Evolutionary conservation across 1,139 yeast species (phyloP), one percentile per base, ranked within the genome.

Genomic region (Blastobotrys niveus): DNA sequence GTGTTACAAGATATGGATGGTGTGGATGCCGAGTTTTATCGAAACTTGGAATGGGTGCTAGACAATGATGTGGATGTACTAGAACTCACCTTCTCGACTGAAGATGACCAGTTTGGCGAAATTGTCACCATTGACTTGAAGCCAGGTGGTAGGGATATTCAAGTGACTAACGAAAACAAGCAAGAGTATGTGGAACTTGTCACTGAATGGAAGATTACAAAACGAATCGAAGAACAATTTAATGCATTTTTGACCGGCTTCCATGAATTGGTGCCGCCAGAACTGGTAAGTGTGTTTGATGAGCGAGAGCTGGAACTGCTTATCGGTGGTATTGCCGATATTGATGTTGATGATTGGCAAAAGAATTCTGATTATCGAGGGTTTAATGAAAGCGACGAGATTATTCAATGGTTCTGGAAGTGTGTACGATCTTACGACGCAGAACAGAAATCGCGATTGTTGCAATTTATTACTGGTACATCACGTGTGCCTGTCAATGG

Each of bases 401-500:
- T 88, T 45, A 82, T 91, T 54, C 94, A 88, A 70, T 91, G 97
- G 97, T 91, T 91, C 76, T 91, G 98, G 98, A 80, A 79, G 66
- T 83, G 95, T 68, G 81, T 93, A 56, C 75, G 82, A 44, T 86
- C 82, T 62, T 89, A 96, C 96, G 97, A 89, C 64, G 79, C 89
- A 43, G 98, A 91, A 67, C 96, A 89, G 65, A 85, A 89, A 67
- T 95, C 97, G 2, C 79, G 98, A 66, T 73, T 91, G 61, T 72
- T 91, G 59, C 98, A 93, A 68, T 91, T 91, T 63, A 89, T 97
- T 17, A 91, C 99, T 1, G 99, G 99, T 73, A 91, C 98, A 2
- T 87, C 96, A 20, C 84, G 99, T 71, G 89, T 93, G 48, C 99
- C 99, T 2, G 98, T 91, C 54, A 91, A 91, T 66, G 99, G 99